These are phyloP conservation scores for Leucocoprinus leucothites DNA, from an alignment of 768 basidiomycete genomes.

Conservation along the genomic window DNA sequence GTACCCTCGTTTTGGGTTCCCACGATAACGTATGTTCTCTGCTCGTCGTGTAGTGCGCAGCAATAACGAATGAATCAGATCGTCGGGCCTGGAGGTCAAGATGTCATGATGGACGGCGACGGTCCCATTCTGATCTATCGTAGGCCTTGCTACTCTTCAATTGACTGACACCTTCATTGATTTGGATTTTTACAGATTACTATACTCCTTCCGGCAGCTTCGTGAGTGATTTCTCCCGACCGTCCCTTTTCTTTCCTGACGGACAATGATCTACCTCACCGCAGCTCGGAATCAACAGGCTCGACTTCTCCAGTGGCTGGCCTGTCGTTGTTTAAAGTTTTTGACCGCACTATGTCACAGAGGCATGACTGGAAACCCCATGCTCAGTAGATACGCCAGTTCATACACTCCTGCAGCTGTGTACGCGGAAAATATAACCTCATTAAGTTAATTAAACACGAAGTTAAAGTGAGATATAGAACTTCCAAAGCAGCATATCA, in stretches of 20 bases:
- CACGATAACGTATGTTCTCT: constrained; percentile 37
- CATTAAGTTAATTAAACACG: neutral
- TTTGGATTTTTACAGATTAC: constrained; percentile 33
- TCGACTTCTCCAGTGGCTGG: constrained; percentile 50
- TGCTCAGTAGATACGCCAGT: neutral
- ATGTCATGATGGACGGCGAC: constrained; percentile 41
- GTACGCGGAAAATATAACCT: neutral
- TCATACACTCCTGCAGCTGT: neutral
- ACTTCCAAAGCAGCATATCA: neutral
- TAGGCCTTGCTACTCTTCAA: constrained; percentile 21
- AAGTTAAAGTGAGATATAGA: neutral
- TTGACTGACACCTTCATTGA: neutral
- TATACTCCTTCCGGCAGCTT: constrained; percentile 45
- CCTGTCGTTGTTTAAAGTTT: constrained; percentile 27
- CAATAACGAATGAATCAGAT: constrained; percentile 26
- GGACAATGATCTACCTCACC: neutral
- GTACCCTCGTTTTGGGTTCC: constrained; percentile 45
- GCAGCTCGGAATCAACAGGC: constrained; percentile 43
- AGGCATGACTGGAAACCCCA: neutral
- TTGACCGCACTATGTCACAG: too few relatives aligned
- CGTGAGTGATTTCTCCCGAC: constrained; percentile 24
- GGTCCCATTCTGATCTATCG: constrained; percentile 50
- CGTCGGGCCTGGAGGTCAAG: constrained; percentile 54
- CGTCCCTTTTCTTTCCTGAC: neutral
- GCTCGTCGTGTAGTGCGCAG: neutral